phyloP scores from a whole-genome alignment of 805 yeast species.

The Ogataea methylovora region DNA sequence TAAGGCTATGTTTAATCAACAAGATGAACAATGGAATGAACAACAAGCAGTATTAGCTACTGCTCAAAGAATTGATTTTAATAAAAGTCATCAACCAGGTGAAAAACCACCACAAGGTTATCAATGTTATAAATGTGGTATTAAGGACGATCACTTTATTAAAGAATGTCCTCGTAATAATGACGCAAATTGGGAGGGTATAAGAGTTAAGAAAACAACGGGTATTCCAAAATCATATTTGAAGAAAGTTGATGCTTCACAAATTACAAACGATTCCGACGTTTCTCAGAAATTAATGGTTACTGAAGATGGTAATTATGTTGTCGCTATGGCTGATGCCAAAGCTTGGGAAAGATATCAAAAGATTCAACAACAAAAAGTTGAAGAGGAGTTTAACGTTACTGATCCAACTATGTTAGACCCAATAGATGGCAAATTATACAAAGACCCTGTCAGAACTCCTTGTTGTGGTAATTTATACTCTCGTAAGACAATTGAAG shows the following conservation, averaged over 20 bases:
- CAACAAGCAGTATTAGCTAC: slow-evolving; percentile 87
- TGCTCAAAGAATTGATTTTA: slow-evolving; percentile 57
- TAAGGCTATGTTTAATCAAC: slow-evolving; percentile 85
- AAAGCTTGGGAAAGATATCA: slow-evolving; percentile 87
- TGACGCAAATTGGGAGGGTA: slow-evolving; percentile 92
- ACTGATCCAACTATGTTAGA: slow-evolving; percentile 60
- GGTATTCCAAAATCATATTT: slow-evolving; percentile 96
- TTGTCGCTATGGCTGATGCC: slow-evolving; percentile 90
- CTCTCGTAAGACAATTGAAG: slow-evolving; percentile 58
- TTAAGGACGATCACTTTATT: slow-evolving; percentile 88
- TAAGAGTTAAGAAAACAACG: slow-evolving; percentile 82
- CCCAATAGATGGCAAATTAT: slow-evolving; percentile 59
- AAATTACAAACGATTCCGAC: slow-evolving; percentile 33
- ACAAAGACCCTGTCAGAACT: slow-evolving; percentile 68
- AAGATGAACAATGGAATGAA: slow-evolving; percentile 90
- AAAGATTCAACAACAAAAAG: slow-evolving; percentile 45
- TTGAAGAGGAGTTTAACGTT: slow-evolving; percentile 32
- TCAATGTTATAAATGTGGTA: slow-evolving; percentile 94
- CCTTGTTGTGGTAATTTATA: slow-evolving; percentile 58
- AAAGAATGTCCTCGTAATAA: slow-evolving; percentile 90
- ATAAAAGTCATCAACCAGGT: slow-evolving; percentile 4
- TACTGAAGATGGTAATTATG: slow-evolving; percentile 92
- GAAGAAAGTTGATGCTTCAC: slow-evolving; percentile 64
- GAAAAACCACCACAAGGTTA: slow-evolving; percentile 93
- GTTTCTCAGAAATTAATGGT: slow-evolving; percentile 61